These are phyloP conservation scores for Amborella trichopoda DNA, from an alignment of 164 flowering plant genomes.

Conservation along the genomic window DNA sequence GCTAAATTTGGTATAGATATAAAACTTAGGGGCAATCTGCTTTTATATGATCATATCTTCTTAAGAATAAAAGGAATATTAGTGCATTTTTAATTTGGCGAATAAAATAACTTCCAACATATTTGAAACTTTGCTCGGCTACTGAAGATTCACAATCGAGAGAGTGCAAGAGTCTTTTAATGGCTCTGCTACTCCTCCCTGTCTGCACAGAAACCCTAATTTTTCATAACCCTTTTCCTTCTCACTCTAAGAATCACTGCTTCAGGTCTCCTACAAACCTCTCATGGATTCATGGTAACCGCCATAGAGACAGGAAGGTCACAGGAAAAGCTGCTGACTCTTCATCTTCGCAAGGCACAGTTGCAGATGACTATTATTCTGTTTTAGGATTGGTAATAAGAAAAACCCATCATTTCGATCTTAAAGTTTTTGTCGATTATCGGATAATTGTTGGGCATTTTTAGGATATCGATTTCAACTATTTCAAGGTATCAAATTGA, in stretches of 20 bases:
- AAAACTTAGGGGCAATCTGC: too few relatives aligned
- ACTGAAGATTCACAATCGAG: too few relatives aligned
- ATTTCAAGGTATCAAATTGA: background rate
- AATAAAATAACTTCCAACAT: too few relatives aligned
- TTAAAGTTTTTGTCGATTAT: background rate
- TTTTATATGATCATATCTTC: too few relatives aligned
- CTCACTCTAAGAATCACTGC: slow-evolving; percentile 16
- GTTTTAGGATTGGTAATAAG: slow-evolving; percentile 67
- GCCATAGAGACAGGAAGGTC: slow-evolving; percentile 23
- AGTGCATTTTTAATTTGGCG: too few relatives aligned
- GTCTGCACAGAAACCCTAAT: slow-evolving; percentile 51
- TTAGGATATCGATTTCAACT: too few relatives aligned
- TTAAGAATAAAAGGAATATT: too few relatives aligned
- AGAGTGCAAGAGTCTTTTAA: too few relatives aligned
- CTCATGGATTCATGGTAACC: slow-evolving; percentile 11
- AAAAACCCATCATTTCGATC: background rate
- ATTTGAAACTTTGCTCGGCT: too few relatives aligned
- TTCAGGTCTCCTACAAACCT: slow-evolving; percentile 12
- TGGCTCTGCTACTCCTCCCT: slow-evolving; percentile 57
- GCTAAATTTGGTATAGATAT: too few relatives aligned
- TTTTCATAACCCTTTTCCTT: slow-evolving; percentile 24
- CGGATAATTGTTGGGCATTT: background rate
- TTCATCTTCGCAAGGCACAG: slow-evolving; percentile 11
- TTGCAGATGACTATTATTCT: slow-evolving; percentile 71
- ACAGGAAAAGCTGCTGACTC: slow-evolving; percentile 34